phyloP scores from a whole-genome alignment of 129 eudicot species.

The Smallanthus sonchifolius region DNA sequence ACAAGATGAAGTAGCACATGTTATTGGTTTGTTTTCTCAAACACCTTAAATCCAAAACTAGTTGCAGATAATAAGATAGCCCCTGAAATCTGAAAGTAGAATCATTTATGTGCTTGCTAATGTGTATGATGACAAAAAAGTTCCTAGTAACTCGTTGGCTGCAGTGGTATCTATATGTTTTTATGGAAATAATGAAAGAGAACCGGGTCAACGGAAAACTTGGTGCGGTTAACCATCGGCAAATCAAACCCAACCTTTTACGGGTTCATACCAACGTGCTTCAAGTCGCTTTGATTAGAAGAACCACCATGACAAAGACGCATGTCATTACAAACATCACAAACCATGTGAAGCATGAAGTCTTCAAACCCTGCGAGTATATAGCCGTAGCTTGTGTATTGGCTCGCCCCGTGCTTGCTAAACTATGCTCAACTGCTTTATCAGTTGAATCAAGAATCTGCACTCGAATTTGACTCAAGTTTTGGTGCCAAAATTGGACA shows the following conservation, averaged over 20 bases:
- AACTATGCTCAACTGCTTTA: slow-evolving; percentile 83
- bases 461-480: slow-evolving; percentile 5
- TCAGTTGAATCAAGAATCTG: slow-evolving; percentile 95
- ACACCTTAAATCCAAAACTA: background rate
- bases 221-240: background rate
- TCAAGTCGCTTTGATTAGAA: slow-evolving; percentile 73
- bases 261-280: background rate
- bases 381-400: slow-evolving; percentile 57
- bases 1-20: background rate
- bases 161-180: background rate
- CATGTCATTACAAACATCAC: slow-evolving; percentile 60
- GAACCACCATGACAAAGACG: slow-evolving; percentile 82
- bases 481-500: background rate
- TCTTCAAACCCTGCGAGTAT: slow-evolving; percentile 56
- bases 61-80: background rate
- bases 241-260: background rate
- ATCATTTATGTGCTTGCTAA: background rate
- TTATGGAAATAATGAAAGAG: background rate
- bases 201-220: background rate
- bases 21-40: background rate
- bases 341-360: slow-evolving; percentile 76
- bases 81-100: background rate
- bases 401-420: slow-evolving; percentile 86
- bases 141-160: background rate
- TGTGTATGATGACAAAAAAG: background rate